Evolutionary conservation across 1,139 yeast genomes (phyloP), one percentile per base, ranked within the genome.

Genomic region (Lodderomyces parapsilosis): DNA sequence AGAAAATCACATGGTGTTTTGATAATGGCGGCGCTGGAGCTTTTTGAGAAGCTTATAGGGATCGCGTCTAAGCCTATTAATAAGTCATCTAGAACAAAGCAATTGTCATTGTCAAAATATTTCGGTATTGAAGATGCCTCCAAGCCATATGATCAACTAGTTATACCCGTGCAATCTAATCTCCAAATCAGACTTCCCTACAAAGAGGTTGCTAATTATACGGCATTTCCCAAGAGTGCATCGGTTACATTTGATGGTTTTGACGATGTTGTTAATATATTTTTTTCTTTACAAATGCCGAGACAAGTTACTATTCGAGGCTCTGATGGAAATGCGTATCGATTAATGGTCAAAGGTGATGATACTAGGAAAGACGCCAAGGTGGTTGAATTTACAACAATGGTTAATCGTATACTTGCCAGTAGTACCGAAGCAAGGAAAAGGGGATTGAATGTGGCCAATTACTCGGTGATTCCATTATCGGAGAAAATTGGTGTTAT

Each of bases 361-460:
- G 99, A 94, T 65, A 83, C 95, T 9, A 71, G 99, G 52, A 95
- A 94, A 59, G 99, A 94, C 67, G 95, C 96, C 4, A 86, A 96
- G 52, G 80, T 93, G 40, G 88, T 93, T 78, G 98, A 94, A 55
- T 85, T 94, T 53, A 90, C 97, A 0, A 81, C 90, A 1, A 86
- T 91, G 65, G 83, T 93, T 59, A 93, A 91, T 55, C 78, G 89
- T 49, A 62, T 93, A 32, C 68, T 94, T 43, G 64, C 72, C 19
- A 73, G 76, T 25, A 86, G 87, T 56, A 74, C 78, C 13, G 96
- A 84, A 44, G 83, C 97, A 0, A 74, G 85, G 39, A 81, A 83
- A 49, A 70, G 98, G 44, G 79, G 78, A 38, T 71, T 94, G 27
- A 70, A 76, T 2, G 89, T 94, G 45, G 76, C 81, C 2, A 85